Percentiles rank a stretch among this genome's conserved stretches.
phyloP scores from a whole-genome alignment of 1,139 yeast species.

The Arxiozyma slooffiae region DNA sequence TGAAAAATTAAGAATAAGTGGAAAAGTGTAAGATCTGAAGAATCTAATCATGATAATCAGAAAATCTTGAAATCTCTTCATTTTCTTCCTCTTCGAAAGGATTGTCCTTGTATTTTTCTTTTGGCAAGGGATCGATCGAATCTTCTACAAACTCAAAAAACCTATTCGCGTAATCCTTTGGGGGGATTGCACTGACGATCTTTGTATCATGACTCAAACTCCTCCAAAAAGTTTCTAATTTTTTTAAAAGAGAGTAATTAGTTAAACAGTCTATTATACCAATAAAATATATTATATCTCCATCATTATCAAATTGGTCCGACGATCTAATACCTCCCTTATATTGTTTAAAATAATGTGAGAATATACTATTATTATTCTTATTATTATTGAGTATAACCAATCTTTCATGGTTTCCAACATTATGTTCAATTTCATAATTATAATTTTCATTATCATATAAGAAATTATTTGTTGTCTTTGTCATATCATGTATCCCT shows the following conservation, averaged over 20 bases:
- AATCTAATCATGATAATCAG: conserved; percentile 15
- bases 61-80: conserved; percentile 17
- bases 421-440: not conserved
- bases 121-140: conserved; percentile 22
- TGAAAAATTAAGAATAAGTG: too few species aligned
- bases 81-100: conserved; percentile 14
- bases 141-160: conserved; percentile 57
- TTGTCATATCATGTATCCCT: conserved; percentile 71
- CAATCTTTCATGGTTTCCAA: not conserved
- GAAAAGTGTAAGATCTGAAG: too few species aligned
- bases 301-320: conserved; percentile 51
- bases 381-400: not conserved
- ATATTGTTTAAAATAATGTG: conserved; percentile 58
- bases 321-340: conserved; percentile 85
- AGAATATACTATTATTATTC: conserved; percentile 10
- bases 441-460: conserved; percentile 10
- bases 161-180: conserved; percentile 79
- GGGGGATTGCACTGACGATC: conserved; percentile 82
- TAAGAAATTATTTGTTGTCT: conserved; percentile 13
- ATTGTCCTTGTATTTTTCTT: conserved; percentile 17
- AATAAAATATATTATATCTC: conserved; percentile 68
- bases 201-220: conserved; percentile 57
- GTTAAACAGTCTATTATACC: conserved; percentile 95
- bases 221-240: conserved; percentile 80
- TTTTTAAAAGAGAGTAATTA: conserved; percentile 65